Evolutionary conservation across 805 yeast genomes (phyloP), one percentile per base, ranked within the genome.

Genomic region (Metschnikowia cubensis): DNA sequence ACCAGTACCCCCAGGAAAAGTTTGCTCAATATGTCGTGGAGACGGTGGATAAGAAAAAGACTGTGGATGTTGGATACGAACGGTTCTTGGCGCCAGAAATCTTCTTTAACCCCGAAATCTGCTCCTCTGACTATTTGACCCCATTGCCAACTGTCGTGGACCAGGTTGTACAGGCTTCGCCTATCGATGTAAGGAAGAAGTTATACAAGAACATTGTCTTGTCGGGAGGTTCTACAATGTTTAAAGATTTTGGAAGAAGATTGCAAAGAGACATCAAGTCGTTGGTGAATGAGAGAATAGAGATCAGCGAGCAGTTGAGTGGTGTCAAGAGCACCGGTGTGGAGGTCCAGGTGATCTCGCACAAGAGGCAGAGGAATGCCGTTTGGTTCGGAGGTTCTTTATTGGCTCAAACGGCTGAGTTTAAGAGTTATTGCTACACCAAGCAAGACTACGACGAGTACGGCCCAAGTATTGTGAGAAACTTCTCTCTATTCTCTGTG

Each of bases 321-420:
- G 85, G 85, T 49, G 79, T 82, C 38, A 87, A 83, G 65, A 84
- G 95, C 22, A 86, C 95, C 31, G 99, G 99, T 67, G 95, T 94
- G 46, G 96, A 90, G 50, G 99, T 94, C 50, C 95, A 89, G 72
- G 99, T 94, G 54, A 91, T 94, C 58, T 83, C 96, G 29, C 99
- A 94, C 74, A 90, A 92, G 76, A 87, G 94, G 72, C 99, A 94
- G 75, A 82, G 97, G 68, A 89, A 94, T 64, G 99, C 99, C 3
- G 99, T 94, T 51, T 94, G 99, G 99, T 94, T 92, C 67, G 99
- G 99, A 60, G 99, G 99, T 59, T 87, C 96, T 18, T 75, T 94
- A 59, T 78, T 94, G 65, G 98, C 99, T 1, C 98, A 92, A 74
- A 94, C 99, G 10, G 84, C 96, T 20, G 99, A 94, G 72, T 94